phyloP scores from a whole-genome alignment of 305 asterid genomes.

The Fraxinus dipetala region DNA sequence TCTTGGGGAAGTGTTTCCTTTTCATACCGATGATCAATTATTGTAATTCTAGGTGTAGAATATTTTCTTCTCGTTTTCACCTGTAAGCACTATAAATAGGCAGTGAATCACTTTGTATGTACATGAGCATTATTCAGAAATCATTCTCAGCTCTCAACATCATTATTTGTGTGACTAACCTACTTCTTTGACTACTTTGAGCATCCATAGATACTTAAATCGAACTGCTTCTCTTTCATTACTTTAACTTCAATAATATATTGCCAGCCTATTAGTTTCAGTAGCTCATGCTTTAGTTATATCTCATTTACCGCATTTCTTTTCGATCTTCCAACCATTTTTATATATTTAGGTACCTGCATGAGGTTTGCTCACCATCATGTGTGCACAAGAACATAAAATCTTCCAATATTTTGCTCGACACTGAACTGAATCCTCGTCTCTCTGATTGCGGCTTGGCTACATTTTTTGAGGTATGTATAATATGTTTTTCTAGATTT shows the following conservation, averaged over 20 bases:
- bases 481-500: neutral
- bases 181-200: neutral
- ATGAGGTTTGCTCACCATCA: constrained; percentile 54
- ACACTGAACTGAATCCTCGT: constrained; percentile 48
- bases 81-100: neutral
- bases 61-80: neutral
- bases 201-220: neutral
- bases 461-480: constrained; percentile 34
- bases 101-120: neutral
- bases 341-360: constrained; percentile 45
- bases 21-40: neutral
- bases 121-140: neutral
- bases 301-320: neutral
- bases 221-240: neutral
- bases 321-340: neutral
- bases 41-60: neutral
- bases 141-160: neutral
- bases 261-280: neutral
- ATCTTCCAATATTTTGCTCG: constrained; percentile 58
- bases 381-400: constrained; percentile 49
- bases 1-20: neutral
- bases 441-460: constrained; percentile 60
- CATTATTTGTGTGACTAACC: neutral
- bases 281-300: neutral
- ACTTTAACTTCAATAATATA: neutral